Conservation (phyloP, 306 rosid species). For the Arachis hypogaea region DNA sequence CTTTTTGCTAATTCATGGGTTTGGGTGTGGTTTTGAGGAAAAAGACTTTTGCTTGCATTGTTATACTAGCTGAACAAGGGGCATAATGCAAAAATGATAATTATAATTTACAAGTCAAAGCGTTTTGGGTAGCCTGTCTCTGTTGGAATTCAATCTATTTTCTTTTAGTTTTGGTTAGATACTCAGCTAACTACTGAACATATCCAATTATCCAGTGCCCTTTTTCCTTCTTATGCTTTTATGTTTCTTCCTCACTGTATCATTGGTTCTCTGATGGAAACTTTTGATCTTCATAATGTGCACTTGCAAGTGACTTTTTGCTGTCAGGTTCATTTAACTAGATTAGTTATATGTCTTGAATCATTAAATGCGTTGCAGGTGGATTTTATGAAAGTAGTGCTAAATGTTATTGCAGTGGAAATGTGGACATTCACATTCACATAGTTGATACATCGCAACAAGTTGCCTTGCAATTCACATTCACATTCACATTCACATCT, state of each 20-base stretch:
- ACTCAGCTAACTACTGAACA: not conserved
- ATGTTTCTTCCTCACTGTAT: not conserved
- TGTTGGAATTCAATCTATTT: not conserved
- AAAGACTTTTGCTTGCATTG: not conserved
- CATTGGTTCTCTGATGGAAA: not conserved
- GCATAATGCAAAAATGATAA: not conserved
- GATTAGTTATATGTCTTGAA: not conserved
- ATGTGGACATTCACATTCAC: not conserved
- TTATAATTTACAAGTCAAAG: not conserved
- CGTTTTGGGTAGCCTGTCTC: not conserved
- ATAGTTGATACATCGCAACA: not conserved
- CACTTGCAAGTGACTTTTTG: not conserved
- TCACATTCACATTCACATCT: constrained; percentile 1
- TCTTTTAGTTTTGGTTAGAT: not conserved
- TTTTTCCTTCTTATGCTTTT: not conserved
- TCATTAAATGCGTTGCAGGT: not conserved
- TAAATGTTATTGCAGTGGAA: not conserved
- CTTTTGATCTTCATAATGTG: not conserved
- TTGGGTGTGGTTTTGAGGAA: not conserved
- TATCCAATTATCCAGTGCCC: not conserved
- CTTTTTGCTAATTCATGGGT: not conserved
- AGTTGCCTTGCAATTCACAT: constrained; percentile 11
- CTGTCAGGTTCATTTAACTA: no score
- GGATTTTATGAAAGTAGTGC: not conserved
- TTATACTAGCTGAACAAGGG: not conserved